Evolutionary conservation across 768 basidiomycete genomes (phyloP), one percentile per base, ranked within the genome.

Genomic region (Suillus weaverae): DNA sequence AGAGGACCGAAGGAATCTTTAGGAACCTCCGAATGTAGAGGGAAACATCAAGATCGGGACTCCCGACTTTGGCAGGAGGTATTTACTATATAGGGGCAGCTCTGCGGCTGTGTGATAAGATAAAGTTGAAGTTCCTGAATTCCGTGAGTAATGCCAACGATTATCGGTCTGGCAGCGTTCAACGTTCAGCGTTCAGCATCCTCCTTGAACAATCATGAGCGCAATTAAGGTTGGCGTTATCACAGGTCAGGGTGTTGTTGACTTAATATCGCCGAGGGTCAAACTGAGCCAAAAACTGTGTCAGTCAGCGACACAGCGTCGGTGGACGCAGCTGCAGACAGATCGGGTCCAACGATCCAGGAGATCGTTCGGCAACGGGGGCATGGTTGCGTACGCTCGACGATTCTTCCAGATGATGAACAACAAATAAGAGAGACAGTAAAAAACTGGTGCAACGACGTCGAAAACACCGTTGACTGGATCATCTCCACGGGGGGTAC

Each of bases 401-500:
- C 60, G 18, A 83, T 92, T 72, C 89, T 94, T 0, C 82, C 91
- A 41, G 94, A 96, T 70, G 87, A 92, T 55, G 74, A 82, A 56
- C 66, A 70, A 0, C 72, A 72, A 50, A 91, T 95, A 60, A 81
- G 79, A 32, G 69, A 72, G 8, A 71, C 75, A 13, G 80, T 94
- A 7, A 77, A 75, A 51, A 73, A 72, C 7, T 87, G 86, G 81
- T 80, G 76, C 44, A 71, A 75, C 3, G 73, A 50, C 1, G 48
- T 4, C 3, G 22, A 79, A 5, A 80, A 78, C 3, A 70, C 79
- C n/a, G 76, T 89, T 16, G 88, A 94, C 72, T 88, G 87, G 84
- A 83, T 95, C 64, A 79, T 97, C 67, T 91, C 92, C 7, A 91
- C 91, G 0, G 94, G 94, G 20, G 94, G 94, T 5, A 97, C 94